Evolutionary conservation across 805 yeast genomes (phyloP), one percentile per base, ranked within the genome.

Genomic region (Schwanniomyces occidentalis): DNA sequence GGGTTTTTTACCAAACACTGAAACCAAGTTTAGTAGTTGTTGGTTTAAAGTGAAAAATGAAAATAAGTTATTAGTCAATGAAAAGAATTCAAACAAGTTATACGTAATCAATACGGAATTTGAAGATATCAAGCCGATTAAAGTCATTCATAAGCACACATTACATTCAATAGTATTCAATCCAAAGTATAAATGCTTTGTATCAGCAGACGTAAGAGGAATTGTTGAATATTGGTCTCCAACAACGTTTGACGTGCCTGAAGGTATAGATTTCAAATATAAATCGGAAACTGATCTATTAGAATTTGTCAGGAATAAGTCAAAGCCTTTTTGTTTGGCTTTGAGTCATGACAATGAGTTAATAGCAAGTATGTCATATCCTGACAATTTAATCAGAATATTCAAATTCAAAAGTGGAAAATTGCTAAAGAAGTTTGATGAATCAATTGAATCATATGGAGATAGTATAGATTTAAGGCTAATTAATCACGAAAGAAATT

Each of bases 271-370:
- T 12, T 71, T 66, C 47, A 52, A 54, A 23, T 44, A 49, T 41
- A 71, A 71, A 41, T 53, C 69, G 20, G 49, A 57, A 26, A 71
- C 76, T 0, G 66, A 67, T 39, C 43, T 54, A 29, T 46, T 63
- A 38, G 62, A 58, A 12, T 44, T 67, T 29, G 49, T 41, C 14
- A 68, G 65, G 37, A 30, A 40, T 15, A 65, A 65, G 37, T 38
- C 58, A 2, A 27, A 37, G 2, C 56, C 59, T 3, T 24, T 45
- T 5, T 21, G 43, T 2, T 24, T 63, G 5, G 27, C 40, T 10
- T 39, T 60, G 6, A 51, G 63, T 4, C 49, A 49, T 1, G 49
- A 54, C 31, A 54, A 51, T 2, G 48, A 47, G n/a, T 40, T 29
- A 16, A 58, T 63, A 42, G 66, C 56, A 8, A 41, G 51, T 1